phyloP scores from a whole-genome alignment of 768 basidiomycete species.

The Suillus alpinus region DNA sequence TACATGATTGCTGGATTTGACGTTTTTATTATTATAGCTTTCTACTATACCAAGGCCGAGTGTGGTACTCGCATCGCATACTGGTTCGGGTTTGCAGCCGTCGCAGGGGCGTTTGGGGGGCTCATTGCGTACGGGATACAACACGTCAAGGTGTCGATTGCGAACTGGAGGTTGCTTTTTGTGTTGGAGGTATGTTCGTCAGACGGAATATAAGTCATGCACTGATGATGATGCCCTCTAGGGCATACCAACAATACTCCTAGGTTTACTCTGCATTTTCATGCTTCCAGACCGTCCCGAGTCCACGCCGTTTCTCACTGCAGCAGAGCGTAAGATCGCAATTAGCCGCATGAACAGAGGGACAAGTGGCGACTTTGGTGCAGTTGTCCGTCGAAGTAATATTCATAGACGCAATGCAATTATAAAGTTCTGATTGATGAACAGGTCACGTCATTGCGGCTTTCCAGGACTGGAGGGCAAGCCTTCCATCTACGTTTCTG shows the following conservation, averaged over 20 bases:
- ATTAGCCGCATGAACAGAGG: slow-evolving; percentile 39
- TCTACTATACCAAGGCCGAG: slow-evolving; percentile 49
- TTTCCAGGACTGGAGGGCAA: slow-evolving; percentile 44
- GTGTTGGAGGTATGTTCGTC: slow-evolving; percentile 20
- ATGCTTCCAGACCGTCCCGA: slow-evolving; percentile 31
- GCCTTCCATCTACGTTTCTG: background rate
- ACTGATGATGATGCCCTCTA: slow-evolving; percentile 18
- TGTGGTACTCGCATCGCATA: slow-evolving; percentile 46
- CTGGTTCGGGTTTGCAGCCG: slow-evolving; percentile 56
- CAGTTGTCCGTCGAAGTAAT: slow-evolving; percentile 39
- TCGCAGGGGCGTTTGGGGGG: slow-evolving; percentile 57
- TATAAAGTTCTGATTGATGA: slow-evolving; percentile 1
- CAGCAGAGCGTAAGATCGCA: slow-evolving; percentile 31
- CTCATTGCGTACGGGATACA: slow-evolving; percentile 52
- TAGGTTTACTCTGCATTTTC: slow-evolving; percentile 27
- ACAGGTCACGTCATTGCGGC: slow-evolving; percentile 42
- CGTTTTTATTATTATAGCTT: slow-evolving; percentile 28
- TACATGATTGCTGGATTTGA: background rate
- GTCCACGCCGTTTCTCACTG: slow-evolving; percentile 32
- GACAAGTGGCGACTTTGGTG: slow-evolving; percentile 39
- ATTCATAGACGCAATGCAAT: background rate
- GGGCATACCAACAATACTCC: slow-evolving; percentile 53
- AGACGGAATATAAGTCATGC: background rate
- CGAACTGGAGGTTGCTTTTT: slow-evolving; percentile 40
- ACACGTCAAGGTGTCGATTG: slow-evolving; percentile 34